Evolutionary conservation across 768 basidiomycete species (phyloP).

Genomic region (Pseudohyphozyma bogoriensis): DNA sequence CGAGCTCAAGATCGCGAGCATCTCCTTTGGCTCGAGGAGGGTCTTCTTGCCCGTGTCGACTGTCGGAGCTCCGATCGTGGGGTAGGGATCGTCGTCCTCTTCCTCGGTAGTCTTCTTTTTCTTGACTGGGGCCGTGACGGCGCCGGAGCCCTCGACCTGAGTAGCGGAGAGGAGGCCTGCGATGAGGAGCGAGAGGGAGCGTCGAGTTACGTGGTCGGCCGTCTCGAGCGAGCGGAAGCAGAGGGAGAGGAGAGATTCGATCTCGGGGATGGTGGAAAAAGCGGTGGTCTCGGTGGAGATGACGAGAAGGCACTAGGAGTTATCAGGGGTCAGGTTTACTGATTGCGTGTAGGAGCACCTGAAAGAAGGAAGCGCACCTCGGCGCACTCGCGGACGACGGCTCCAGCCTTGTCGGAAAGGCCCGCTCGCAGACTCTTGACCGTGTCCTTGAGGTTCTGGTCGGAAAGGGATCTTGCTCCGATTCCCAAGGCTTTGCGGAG

Average conservation of each 20-base stretch:
- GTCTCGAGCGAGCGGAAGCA: slow-evolving; percentile 67
- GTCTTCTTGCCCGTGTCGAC: slow-evolving; percentile 53
- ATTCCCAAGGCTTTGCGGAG: slow-evolving; percentile 68
- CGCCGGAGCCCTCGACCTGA: slow-evolving; percentile 55
- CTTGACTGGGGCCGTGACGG: slow-evolving; percentile 40
- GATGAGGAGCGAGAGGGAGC: slow-evolving; percentile 63
- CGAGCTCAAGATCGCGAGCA: slow-evolving; percentile 66
- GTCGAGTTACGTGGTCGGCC: slow-evolving; percentile 73
- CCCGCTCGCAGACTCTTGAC: slow-evolving; percentile 68
- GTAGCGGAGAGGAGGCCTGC: slow-evolving; percentile 77
- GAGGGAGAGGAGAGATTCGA: slow-evolving; percentile 61
- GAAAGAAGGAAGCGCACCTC: slow-evolving; percentile 45
- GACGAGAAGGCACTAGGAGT: slow-evolving; percentile 2
- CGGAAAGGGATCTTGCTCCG: slow-evolving; percentile 74
- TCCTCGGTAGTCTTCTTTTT: slow-evolving; percentile 46
- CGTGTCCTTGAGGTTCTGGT: slow-evolving; percentile 66
- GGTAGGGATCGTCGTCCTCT: slow-evolving; percentile 50
- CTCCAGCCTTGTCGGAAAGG: slow-evolving; percentile 68
- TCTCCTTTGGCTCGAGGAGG: slow-evolving; percentile 61
- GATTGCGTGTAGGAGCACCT: background rate
- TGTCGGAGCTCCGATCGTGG: slow-evolving; percentile 43
- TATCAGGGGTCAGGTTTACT: background rate
- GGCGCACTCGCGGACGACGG: slow-evolving; percentile 73
- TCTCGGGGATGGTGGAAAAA: slow-evolving; percentile 53
- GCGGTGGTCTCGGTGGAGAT: slow-evolving; percentile 45